A percentile compares a stretch with the other conserved stretches of the same genome.
Evolutionary conservation across 2,329 filamentous ascomycete genomes (phyloP).

Genomic region (Aspergillus latus): DNA sequence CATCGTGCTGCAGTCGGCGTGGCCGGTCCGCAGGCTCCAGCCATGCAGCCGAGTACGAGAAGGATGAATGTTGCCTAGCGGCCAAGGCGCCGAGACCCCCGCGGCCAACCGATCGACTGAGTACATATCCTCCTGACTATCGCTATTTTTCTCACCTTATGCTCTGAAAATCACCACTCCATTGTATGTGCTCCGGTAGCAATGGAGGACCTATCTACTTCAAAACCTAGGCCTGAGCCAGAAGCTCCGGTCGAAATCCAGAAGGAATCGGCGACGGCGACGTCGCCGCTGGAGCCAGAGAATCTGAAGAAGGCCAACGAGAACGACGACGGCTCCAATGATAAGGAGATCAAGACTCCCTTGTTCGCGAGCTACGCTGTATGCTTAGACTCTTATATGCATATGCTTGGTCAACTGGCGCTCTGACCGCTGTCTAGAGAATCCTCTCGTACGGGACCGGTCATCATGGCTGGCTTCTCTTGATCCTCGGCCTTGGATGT

Average conservation of each 20-base stretch:
- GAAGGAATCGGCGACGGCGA: neutral
- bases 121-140: neutral
- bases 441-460: constrained; percentile 21
- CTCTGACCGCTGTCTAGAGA: neutral
- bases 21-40: no score
- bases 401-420: neutral
- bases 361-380: constrained; percentile 8
- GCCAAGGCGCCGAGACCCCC: neutral
- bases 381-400: neutral
- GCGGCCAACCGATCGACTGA: neutral
- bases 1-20: neutral
- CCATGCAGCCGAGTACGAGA: neutral
- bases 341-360: neutral
- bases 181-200: neutral
- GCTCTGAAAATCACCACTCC: neutral
- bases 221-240: neutral
- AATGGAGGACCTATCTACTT: neutral
- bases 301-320: neutral
- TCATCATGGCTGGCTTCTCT: constrained; percentile 15
- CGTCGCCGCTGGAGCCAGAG: neutral
- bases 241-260: no score
- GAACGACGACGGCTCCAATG: neutral
- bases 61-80: neutral
- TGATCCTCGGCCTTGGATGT: constrained; percentile 18
- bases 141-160: neutral